Base-by-base conservation (phyloP, 116 monocot species). In the Dioscorea cayenensis region DNA sequence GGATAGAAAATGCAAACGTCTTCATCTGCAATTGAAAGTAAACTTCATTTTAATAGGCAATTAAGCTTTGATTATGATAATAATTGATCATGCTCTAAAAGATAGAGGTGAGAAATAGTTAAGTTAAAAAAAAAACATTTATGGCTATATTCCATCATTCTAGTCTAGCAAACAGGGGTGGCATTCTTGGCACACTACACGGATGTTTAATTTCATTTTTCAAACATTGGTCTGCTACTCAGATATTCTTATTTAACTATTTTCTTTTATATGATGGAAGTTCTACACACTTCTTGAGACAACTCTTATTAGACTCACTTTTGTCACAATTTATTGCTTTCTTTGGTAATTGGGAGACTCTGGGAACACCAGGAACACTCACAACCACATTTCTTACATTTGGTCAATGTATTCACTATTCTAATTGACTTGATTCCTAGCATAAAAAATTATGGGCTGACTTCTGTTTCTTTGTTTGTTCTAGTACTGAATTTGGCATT, bases 211-310 rank as follows among this genome's bases (percentile, higher is more conserved):
- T 18, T 18, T 12, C 17, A 5, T 5, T 55, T 51, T 18, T 55
- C n/a, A 16, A 55, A 2, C 16, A 18, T 5, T 55, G 55, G 17
- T 5, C 55, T 14, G 18, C 55, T 55, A 16, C 16, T 55, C 55
- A 55, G 19, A 28, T 23, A 23, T 7, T 7, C 62, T 62, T 27
- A 23, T 62, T 21, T 28, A 12, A 21, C 10, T 5, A 62, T 22
- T 23, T 11, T 55, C 55, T 55, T 55, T 11, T 62, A 20, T 3
- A 62, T 23, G 22, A 38, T 89, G 72, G 72, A 86, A 97, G 97
- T 90, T 97, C 55, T 97, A 97, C 70, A 97, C 97, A 52, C 85
- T 93, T 75, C 88, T 97, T 52, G 97, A 93, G 85, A 93, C 97
- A 49, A 79, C 90, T 64, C 85, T 97, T 43, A 93, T 97, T 64